These are phyloP conservation scores for Hortiboletus campestris DNA, from an alignment of 768 basidiomycete species.

Conservation along the genomic window DNA sequence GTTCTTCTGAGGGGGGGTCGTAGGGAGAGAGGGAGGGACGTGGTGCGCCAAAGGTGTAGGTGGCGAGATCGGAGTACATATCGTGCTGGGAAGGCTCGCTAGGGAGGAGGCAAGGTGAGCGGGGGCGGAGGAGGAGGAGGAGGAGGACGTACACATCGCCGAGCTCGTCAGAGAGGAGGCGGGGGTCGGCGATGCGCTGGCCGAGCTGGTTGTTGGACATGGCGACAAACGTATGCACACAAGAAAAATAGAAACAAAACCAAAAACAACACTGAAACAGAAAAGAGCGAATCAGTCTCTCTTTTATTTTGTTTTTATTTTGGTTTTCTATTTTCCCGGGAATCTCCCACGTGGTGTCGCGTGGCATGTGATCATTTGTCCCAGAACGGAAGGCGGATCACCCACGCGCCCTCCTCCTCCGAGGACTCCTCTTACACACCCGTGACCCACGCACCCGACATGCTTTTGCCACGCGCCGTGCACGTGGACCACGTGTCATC, in stretches of 20 bases:
- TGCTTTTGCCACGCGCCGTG: constrained; percentile 7
- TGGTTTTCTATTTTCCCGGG: background rate
- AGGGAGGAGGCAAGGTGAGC: background rate
- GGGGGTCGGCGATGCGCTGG: constrained; percentile 30
- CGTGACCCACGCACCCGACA: background rate
- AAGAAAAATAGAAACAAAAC: background rate
- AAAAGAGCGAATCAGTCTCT: background rate
- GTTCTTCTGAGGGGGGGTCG: constrained; percentile 14
- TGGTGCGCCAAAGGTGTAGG: constrained; percentile 42
- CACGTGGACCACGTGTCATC: constrained; percentile 23
- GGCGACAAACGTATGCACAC: constrained; percentile 16
- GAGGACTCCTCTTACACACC: background rate
- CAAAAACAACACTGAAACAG: background rate
- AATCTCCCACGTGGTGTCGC: constrained; percentile 27
- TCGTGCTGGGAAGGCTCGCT: background rate
- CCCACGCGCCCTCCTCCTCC: background rate
- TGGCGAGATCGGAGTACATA: constrained; percentile 41
- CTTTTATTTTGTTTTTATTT: constrained; percentile 12
- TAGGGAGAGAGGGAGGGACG: constrained; percentile 14
- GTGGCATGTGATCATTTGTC: constrained; percentile 18
- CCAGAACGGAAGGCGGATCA: background rate
- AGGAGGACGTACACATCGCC: constrained; percentile 4
- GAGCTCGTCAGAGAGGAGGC: constrained; percentile 28
- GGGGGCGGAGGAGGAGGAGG: background rate
- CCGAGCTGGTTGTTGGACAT: constrained; percentile 20